A percentile compares a stretch with the other conserved stretches of the same genome.
phyloP scores from a whole-genome alignment of 2,329 filamentous ascomycete genomes.

The Xylaria multiplex region DNA sequence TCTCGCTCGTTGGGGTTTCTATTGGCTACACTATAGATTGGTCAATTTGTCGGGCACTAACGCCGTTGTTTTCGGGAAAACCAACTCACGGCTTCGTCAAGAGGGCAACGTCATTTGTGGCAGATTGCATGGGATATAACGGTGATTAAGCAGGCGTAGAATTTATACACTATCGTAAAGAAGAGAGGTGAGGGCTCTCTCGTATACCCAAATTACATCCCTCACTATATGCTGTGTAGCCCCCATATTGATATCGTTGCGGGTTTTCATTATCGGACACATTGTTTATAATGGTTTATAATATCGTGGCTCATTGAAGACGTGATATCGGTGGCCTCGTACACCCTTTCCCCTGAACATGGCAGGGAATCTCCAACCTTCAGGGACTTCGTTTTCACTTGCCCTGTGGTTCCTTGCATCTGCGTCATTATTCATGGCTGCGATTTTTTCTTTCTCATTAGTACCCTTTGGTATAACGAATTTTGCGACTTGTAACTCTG shows the following conservation, averaged over 20 bases:
- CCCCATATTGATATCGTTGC: constrained; percentile 12
- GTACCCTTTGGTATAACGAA: constrained; percentile 82
- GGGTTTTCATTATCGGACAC: constrained; percentile 14
- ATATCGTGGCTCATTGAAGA: constrained; percentile 91
- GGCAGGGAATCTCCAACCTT: constrained; percentile 82
- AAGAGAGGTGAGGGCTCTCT: constrained; percentile 8
- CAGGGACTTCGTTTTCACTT: constrained; percentile 77
- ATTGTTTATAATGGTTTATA: constrained; percentile 50
- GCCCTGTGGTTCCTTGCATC: constrained; percentile 69
- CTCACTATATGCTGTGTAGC: constrained; percentile 22
- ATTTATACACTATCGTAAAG: constrained; percentile 20
- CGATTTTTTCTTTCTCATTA: constrained; percentile 61
- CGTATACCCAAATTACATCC: constrained; percentile 30
- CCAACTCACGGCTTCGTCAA: background rate
- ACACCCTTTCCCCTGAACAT: constrained; percentile 88
- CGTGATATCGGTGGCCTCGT: constrained; percentile 90
- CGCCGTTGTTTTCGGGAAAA: background rate
- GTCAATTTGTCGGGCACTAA: background rate
- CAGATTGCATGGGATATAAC: background rate
- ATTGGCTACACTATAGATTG: background rate
- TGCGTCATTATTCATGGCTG: constrained; percentile 50
- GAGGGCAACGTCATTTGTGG: background rate
- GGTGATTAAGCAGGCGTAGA: constrained; percentile 12
- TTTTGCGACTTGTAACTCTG: constrained; percentile 95
- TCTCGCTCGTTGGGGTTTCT: background rate